Evolutionary conservation across 2,329 filamentous ascomycete species (phyloP), one percentile per base, ranked within the genome.

Genomic region (Aspergillus oerlinghausenensis): DNA sequence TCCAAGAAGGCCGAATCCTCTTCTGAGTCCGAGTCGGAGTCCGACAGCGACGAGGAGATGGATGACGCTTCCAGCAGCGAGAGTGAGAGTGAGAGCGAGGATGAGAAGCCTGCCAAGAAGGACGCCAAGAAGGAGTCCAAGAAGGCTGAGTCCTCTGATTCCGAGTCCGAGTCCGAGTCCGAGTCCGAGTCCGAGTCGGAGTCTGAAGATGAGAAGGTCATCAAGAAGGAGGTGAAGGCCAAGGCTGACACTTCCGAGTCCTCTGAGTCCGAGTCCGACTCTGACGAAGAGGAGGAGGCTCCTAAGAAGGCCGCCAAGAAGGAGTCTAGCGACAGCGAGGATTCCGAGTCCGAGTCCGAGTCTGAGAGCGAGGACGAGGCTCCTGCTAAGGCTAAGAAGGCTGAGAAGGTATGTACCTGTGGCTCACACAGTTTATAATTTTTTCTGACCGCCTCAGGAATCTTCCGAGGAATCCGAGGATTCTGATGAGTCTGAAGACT

Each of bases 141-240:
- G 58, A 67, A 58, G 56, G 69, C 60, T 60, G 65, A 54, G 63
- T 69, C 25, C 49, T 68, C 65, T 32, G 67, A 67, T 32, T 65
- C 56, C 50, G 53, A 55, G 11, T 65, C 61, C 50, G 53, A 55
- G 19, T 65, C 61, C 29, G 67, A 67, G 28, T 65, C 56, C 50
- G 53, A 55, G 11, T 65, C 61, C 50, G 53, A 55, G 19, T 65
- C 61, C 43, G 68, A 70, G 58, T 67, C 66, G 26, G 68, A 72
- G 42, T 63, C 64, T 51, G 69, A 76, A 60, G 68, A 70, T 10
- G 70, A 76, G 62, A 73, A 73, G 64, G 65, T 67, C 9, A 55
- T 64, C 56, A 75, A 74, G 63, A 72, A 72, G 60, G 64, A 65
- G 56, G 62, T 58, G n/a, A 68, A 67, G 63, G 43, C 43, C 23